Conservation (phyloP, 495 filamentous ascomycete species). For the Aspergillus haitiensis region DNA sequence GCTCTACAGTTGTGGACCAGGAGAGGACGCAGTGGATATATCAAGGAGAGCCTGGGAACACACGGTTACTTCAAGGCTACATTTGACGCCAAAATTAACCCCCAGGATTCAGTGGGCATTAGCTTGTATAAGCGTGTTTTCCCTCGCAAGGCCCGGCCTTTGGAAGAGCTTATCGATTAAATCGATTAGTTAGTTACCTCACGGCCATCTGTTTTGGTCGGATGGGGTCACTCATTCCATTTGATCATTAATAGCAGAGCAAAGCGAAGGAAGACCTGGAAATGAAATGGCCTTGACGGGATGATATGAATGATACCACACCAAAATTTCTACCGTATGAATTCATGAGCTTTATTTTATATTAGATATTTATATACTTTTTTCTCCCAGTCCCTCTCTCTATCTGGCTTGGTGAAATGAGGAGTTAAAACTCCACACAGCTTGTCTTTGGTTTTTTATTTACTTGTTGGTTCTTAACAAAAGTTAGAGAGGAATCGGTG, state of each 20-base stretch:
- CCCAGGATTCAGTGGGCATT: conserved; percentile 88
- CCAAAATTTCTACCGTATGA: conserved; percentile 30
- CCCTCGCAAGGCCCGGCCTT: conserved; percentile 65
- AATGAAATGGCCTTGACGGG: conserved; percentile 7
- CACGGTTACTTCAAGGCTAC: conserved; percentile 99
- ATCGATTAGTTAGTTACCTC: background rate
- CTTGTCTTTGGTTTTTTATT: no score
- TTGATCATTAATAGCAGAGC: conserved; percentile 8
- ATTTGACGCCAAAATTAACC: conserved; percentile 93
- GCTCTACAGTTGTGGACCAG: conserved; percentile 92
- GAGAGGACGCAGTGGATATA: conserved; percentile 79
- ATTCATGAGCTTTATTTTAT: conserved; percentile 26
- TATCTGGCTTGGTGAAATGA: background rate
- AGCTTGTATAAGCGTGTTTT: conserved; percentile 93
- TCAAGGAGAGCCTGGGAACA: conserved; percentile 92
- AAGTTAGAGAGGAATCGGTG: no score
- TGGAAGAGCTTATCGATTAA: conserved; percentile 42
- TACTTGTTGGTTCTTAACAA: no score
- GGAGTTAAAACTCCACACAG: background rate
- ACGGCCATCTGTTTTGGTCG: conserved; percentile 9
- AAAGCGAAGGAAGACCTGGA: conserved; percentile 2
- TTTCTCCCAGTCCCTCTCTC: background rate
- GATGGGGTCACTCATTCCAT: conserved; percentile 17
- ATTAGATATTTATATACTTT: background rate
- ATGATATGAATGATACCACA: conserved; percentile 34